Evolutionary conservation across 352 stramenopile genomes (phyloP), one percentile per base, ranked within the genome.

Genomic region (Phytophthora fragariaefolia): DNA sequence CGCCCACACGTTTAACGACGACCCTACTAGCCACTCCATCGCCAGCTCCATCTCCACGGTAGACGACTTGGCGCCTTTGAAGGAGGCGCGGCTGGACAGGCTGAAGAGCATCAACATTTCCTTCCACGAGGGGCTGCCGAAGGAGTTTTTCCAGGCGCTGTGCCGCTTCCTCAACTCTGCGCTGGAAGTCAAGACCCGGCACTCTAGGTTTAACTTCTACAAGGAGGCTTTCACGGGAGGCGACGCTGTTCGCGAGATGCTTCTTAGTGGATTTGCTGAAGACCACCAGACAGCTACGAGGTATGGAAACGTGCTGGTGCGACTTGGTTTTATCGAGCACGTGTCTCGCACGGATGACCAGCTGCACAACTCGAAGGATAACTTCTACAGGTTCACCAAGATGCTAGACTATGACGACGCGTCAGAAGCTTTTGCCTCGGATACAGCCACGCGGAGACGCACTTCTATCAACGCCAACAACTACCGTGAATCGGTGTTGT

Each of bases 131-230:
- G 88, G 88, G 3, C 70, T 95, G 0, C 84, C 88, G 3, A 84
- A 76, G 27, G 84, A 93, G 58, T 96, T 96, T 60, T 96, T 91
- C 63, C 74, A 85, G 60, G 76, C 83, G 10, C 61, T 96, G 8
- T 74, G 72, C 20, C 85, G 88, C 10, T 96, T 93, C 61, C 71
- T 96, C 26, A 75, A 89, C 40, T 78, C 82, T n/a, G 80, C 77
- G 6, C 55, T 96, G 32, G 88, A 96, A 49, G 59, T 93, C 60
- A 95, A 95, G 79, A 93, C 85, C 6, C 77, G 85, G 15, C 85
- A 95, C 65, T 90, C 86, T 53, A 80, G 83, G 9, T 93, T 96
- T 70, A 93, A 90, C 59, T 93, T 93, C 54, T 92, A 91, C 79
- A 96, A 96, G 67, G 88, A 96, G 66, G 69, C 86, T 9, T 96